Evolutionary conservation across 495 filamentous ascomycete species (phyloP).

Genomic region (Penicillium egyptiacum): DNA sequence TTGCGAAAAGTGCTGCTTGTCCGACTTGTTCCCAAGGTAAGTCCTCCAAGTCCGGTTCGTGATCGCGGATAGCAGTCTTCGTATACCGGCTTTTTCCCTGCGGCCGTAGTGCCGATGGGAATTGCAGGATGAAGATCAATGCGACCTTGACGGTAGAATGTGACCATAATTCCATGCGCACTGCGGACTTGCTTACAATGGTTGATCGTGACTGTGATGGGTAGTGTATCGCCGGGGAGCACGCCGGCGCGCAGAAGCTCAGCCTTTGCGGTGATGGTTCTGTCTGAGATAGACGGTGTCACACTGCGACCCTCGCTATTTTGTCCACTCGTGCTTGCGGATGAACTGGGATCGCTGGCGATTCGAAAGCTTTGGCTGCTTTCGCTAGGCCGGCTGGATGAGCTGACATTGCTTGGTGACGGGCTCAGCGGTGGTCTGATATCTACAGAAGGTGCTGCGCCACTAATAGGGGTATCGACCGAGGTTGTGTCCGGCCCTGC

Average conservation of each 20-base stretch:
- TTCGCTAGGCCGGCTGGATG: conserved; percentile 59
- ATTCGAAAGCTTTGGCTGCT: conserved; percentile 57
- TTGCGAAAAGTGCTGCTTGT: conserved; percentile 89
- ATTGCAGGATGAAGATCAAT: conserved; percentile 82
- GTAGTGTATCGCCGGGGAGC: conserved; percentile 79
- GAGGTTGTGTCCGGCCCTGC: conserved; percentile 37
- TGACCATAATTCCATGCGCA: conserved; percentile 88
- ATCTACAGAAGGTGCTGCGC: conserved; percentile 29
- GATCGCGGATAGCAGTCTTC: conserved; percentile 83
- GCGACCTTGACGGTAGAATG: conserved; percentile 85
- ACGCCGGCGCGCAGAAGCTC: conserved; percentile 80
- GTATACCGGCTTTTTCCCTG: conserved; percentile 66
- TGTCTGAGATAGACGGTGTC: conserved; percentile 46
- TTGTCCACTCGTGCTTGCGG: conserved; percentile 37
- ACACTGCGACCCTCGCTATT: conserved; percentile 46
- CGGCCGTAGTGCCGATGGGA: conserved; percentile 57
- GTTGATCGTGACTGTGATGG: conserved; percentile 75
- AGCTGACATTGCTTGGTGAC: conserved; percentile 63
- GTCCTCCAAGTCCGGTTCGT: conserved; percentile 68
- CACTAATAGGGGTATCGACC: conserved; percentile 35
- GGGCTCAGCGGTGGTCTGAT: conserved; percentile 51
- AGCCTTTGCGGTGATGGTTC: conserved; percentile 84
- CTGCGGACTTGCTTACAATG: conserved; percentile 87
- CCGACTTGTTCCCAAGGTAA: conserved; percentile 77
- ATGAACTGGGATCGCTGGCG: conserved; percentile 38